Evolutionary conservation across 148 eudicot genomes (phyloP), one percentile per base, ranked within the genome.

Genomic region (Diospyros kaki): DNA sequence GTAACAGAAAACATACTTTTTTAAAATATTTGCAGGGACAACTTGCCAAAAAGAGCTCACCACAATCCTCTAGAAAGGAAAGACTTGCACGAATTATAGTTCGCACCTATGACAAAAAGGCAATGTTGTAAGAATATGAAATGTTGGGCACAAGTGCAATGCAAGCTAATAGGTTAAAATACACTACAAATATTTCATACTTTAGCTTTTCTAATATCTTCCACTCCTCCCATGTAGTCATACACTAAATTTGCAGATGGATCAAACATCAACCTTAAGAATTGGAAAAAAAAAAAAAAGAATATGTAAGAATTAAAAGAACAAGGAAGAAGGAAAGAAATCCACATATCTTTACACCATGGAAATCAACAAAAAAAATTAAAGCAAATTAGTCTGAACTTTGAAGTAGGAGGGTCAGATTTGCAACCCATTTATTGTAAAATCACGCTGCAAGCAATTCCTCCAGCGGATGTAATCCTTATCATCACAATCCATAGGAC

Each of bases 401-500:
- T 76, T 69, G 59, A 80, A 81, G 72, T 75, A 72, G 54, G 76
- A 79, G 86, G 81, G 78, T 83, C 79, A 73, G 71, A 86, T 78
- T 64, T 67, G 77, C 71, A 74, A 94, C 98, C 98, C 97, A 78
- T 94, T 94, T 82, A 94, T 89, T 81, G 98, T 94, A 74, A 94
- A 90, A 84, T 94, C 98, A 45, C 98, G 78, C 55, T 80, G 82
- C 84, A 92, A 67, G 84, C 97, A 90, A 77, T 94, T 86, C 77
- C 80, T 89, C 97, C 95, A 94, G 75, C 98, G 96, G 73, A 79
- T 68, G 62, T 86, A 85, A 77, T 94, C 98, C 76, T 81, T 78
- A 74, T 90, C 85, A 61, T 84, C 85, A 73, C 86, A 87, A 66
- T 53, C 76, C 68, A 51, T 53, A 43, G 90, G 86, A 64, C 60